Percentiles rank a stretch among this genome's conserved stretches.
Evolutionary conservation across 2,329 filamentous ascomycete genomes (phyloP).

Genomic region (Monilinia fructigena): DNA sequence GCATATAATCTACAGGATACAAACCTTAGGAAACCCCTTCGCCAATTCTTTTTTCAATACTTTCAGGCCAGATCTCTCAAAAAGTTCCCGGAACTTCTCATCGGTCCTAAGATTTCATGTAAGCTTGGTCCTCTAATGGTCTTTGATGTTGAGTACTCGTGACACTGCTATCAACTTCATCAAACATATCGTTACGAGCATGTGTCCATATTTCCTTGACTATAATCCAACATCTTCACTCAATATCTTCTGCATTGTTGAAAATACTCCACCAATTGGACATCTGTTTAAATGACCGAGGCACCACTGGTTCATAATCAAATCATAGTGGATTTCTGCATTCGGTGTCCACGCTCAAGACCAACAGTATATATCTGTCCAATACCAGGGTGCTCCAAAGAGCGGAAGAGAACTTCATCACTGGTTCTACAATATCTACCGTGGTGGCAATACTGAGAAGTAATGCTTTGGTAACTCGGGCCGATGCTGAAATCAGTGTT

Average conservation of each 20-base stretch:
- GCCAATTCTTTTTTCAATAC: conserved; percentile 72
- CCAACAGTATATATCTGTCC: conserved; percentile 68
- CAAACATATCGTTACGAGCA: conserved; percentile 65
- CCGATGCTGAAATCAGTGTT: conserved; percentile 62
- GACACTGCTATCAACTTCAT: conserved; percentile 73
- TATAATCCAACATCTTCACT: conserved; percentile 58
- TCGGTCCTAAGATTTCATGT: conserved; percentile 55
- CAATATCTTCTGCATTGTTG: conserved; percentile 55
- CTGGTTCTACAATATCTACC: conserved; percentile 83
- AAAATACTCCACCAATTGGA: conserved; percentile 67
- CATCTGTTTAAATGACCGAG: conserved; percentile 78
- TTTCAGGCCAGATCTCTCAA: conserved; percentile 65
- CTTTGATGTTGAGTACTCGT: conserved; percentile 51
- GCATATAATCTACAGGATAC: conserved; percentile 79
- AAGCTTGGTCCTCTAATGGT: not conserved
- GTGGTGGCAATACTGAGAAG: conserved; percentile 66
- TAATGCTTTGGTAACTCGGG: conserved; percentile 73
- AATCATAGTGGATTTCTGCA: conserved; percentile 59
- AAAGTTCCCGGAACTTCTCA: conserved; percentile 66
- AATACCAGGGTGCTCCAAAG: conserved; percentile 59
- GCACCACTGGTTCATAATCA: conserved; percentile 95
- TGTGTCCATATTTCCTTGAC: conserved; percentile 66
- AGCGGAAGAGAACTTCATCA: conserved; percentile 72
- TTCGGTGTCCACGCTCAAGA: conserved; percentile 66
- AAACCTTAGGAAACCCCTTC: conserved; percentile 61